A percentile compares a stretch with the other conserved stretches of the same genome.
Conservation (phyloP, 2,329 filamentous ascomycete genomes). For the Lachnellula occidentalis region DNA sequence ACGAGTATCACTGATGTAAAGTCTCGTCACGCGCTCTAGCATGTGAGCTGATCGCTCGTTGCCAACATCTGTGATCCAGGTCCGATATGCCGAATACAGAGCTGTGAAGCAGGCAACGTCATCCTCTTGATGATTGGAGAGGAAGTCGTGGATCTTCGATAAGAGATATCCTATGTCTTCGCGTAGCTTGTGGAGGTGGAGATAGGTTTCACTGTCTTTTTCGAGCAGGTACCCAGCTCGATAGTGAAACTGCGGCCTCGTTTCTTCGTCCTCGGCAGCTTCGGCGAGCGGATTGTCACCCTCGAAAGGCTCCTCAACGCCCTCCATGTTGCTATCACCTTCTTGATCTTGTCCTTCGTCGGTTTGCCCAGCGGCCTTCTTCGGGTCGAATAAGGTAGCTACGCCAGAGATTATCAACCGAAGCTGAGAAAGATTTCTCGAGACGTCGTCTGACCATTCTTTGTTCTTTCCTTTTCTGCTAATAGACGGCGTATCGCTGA, state of each 20-base stretch:
- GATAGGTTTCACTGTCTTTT: constrained; percentile 59
- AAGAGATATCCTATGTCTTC: constrained; percentile 75
- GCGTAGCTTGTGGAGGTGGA: constrained; percentile 72
- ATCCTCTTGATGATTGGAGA: constrained; percentile 81
- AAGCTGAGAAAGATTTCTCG: constrained; percentile 79
- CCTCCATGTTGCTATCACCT: constrained; percentile 41
- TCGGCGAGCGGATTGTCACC: constrained; percentile 53
- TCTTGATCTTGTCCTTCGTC: constrained; percentile 40
- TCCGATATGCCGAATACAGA: constrained; percentile 84
- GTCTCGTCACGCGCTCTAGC: constrained; percentile 75
- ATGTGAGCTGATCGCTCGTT: constrained; percentile 94
- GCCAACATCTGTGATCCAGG: constrained; percentile 96
- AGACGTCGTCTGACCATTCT: constrained; percentile 97
- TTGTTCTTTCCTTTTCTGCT: constrained; percentile 94
- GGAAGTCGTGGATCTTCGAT: constrained; percentile 77
- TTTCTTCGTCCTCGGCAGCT: constrained; percentile 71
- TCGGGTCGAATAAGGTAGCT: constrained; percentile 81
- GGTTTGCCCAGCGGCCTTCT: constrained; percentile 55
- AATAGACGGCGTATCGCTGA: constrained; percentile 72
- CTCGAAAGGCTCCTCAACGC: constrained; percentile 46
- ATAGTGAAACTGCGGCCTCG: constrained; percentile 83
- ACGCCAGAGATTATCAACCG: constrained; percentile 87
- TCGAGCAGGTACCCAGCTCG: constrained; percentile 79
- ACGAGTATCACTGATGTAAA: constrained; percentile 80
- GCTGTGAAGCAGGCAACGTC: constrained; percentile 94